A percentile compares a stretch with the other conserved stretches of the same genome.
phyloP scores from a whole-genome alignment of 176 grass and related monocot genomes.

The Raddia guianensis region DNA sequence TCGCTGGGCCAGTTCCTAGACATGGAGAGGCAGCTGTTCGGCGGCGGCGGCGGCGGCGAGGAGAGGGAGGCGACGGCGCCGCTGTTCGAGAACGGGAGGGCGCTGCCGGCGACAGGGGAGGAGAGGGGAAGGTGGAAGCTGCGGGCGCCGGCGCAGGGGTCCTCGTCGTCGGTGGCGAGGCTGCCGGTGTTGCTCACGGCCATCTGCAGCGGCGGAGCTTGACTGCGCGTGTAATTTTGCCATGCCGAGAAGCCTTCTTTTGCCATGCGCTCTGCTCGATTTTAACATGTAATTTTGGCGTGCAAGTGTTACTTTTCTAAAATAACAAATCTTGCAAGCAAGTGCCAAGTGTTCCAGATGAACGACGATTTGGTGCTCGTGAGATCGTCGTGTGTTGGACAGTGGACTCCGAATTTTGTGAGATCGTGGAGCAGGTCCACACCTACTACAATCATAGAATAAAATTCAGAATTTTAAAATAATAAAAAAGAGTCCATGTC shows the following conservation, averaged over 20 bases:
- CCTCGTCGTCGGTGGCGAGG: constrained; percentile 36
- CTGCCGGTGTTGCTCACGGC: constrained; percentile 59
- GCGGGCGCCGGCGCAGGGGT: constrained; percentile 40
- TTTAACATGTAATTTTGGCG: background rate
- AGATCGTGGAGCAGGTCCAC: too few relatives aligned
- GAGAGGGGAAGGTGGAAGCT: constrained; percentile 33
- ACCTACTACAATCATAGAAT: too few relatives aligned
- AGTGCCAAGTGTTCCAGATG: background rate
- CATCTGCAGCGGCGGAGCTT: constrained; percentile 59
- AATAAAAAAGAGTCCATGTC: too few relatives aligned
- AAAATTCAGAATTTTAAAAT: too few relatives aligned
- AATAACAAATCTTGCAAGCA: too few relatives aligned
- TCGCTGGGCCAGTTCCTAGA: constrained; percentile 69
- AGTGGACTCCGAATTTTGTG: background rate
- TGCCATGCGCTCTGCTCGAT: background rate
- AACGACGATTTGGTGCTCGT: background rate
- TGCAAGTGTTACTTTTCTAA: background rate
- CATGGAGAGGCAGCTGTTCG: constrained; percentile 57
- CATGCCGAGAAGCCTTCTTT: background rate
- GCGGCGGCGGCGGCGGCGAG: constrained; percentile 31
- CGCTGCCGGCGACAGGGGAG: constrained; percentile 21
- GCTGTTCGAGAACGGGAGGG: constrained; percentile 57
- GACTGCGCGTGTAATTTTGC: background rate
- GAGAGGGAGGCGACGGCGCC: constrained; percentile 18
- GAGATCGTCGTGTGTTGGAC: too few relatives aligned